Evolutionary conservation across 2,329 filamentous ascomycete genomes (phyloP), one percentile per base, ranked within the genome.

Genomic region (Metarhizium robertsii): DNA sequence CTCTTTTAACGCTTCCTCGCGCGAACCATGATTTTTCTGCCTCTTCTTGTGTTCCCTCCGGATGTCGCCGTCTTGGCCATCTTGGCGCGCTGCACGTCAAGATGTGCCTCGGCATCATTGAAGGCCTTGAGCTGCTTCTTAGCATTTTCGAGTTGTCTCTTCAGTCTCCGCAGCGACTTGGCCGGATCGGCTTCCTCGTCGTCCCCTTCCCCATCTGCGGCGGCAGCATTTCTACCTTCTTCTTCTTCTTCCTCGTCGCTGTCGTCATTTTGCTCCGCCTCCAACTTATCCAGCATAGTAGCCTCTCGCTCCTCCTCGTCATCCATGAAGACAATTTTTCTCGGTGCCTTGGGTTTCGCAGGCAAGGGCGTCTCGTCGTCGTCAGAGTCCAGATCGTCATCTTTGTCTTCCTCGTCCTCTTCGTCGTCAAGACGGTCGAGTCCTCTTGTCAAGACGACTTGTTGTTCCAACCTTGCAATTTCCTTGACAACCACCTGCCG

Each of bases 11-110:
- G 75, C 74, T 86, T 86, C 60, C 83, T 75, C 67, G 81, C 75
- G 59, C 80, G 77, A 55, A 85, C 75, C 73, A 83, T 84, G 59
- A 84, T 78, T 71, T 82, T 85, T 68, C 79, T 79, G 29, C 83
- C 83, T 43, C 74, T 73, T 66, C 81, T 83, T 32, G 79, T 84
- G n/a, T 75, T 64, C 14, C 81, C 80, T 42, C 80, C 80, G 6
- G 79, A 76, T 2, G 82, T 85, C 8, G 79, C 73, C 60, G 81
- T 84, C 73, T 86, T 86, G 40, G 80, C 81, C 82, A 85, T 86
- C 66, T 78, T 80, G 18, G 81, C 79, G 57, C 78, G 74, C 67
- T 85, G 81, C 54, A 82, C 57, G 58, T 83, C 81, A 30, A 86
- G 72, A 61, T 78, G 71, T 43, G 74, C 69, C 68, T 86, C 83